Conservation (phyloP, 345 rosid species). For the Mangifera indica region DNA sequence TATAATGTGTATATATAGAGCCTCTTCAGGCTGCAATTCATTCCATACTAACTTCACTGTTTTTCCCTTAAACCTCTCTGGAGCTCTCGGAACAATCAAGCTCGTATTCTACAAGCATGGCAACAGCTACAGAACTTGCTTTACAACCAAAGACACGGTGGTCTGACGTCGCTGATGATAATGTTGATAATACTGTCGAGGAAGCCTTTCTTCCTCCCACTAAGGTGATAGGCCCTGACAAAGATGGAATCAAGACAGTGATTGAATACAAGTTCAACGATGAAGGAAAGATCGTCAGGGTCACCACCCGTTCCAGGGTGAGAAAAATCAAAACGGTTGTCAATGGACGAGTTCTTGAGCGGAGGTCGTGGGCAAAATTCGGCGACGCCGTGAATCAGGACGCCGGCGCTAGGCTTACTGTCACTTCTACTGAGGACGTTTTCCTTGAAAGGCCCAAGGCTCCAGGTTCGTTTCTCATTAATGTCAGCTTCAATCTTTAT, state of each 20-base stretch:
- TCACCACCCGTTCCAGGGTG: conserved; percentile 62
- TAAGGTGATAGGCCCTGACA: conserved; percentile 76
- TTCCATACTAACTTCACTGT: background rate
- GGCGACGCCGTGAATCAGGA: conserved; percentile 75
- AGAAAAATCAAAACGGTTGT: conserved; percentile 60
- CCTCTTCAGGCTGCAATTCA: background rate
- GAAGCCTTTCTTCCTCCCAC: conserved; percentile 68
- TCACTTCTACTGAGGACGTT: conserved; percentile 78
- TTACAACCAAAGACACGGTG: conserved; percentile 48
- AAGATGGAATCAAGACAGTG: conserved; percentile 66
- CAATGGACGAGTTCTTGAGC: conserved; percentile 56
- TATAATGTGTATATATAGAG: background rate
- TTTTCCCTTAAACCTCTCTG: background rate
- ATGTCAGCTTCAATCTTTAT: background rate
- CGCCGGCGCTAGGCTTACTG: conserved; percentile 59
- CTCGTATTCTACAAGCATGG: background rate
- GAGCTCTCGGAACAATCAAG: background rate
- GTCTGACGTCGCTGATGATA: conserved; percentile 76
- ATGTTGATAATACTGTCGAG: conserved; percentile 65
- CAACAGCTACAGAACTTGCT: conserved; percentile 14
- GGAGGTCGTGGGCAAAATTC: conserved; percentile 66
- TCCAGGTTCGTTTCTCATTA: conserved; percentile 39
- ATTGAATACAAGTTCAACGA: conserved; percentile 77
- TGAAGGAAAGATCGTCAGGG: conserved; percentile 57
- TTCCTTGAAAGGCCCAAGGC: conserved; percentile 59